Conservation (phyloP, 208 protist genomes). For the Trypanosomatidae sp. region DNA sequence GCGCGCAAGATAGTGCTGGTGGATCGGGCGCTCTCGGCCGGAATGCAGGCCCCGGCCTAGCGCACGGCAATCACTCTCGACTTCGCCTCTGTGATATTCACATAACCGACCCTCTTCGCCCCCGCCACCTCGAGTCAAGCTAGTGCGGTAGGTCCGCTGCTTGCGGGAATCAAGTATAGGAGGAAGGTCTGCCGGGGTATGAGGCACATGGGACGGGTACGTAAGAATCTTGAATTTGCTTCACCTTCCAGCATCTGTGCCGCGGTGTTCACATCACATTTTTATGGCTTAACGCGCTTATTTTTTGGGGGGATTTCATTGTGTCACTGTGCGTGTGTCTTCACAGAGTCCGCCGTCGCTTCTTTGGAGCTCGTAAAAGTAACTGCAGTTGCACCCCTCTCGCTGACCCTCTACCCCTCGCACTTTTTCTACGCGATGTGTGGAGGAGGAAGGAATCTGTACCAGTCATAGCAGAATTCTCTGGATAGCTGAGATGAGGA, state of each 20-base stretch:
- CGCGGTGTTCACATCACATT: neutral
- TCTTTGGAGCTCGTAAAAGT: neutral
- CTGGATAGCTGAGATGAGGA: too few species aligned
- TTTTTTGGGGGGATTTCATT: neutral
- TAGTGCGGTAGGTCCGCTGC: neutral
- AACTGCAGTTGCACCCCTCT: neutral
- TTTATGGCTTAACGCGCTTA: neutral
- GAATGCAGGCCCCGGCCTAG: neutral
- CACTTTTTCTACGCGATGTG: neutral
- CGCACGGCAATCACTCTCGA: neutral
- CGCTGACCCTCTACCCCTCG: neutral
- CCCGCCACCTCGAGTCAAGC: neutral
- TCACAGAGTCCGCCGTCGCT: constrained; percentile 4
- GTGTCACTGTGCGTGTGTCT: constrained; percentile 1
- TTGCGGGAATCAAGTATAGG: neutral
- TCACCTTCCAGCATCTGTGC: neutral
- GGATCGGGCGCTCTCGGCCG: constrained; percentile 36
- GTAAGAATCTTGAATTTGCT: neutral
- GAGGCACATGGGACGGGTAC: neutral
- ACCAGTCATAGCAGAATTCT: neutral
- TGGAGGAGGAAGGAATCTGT: neutral
- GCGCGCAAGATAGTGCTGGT: constrained; percentile 44
- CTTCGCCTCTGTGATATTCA: neutral
- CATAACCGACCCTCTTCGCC: neutral
- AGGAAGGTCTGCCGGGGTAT: too few species aligned